These are phyloP conservation scores for Quercus phellos DNA, from an alignment of 331 rosid species.

Conservation along the genomic window DNA sequence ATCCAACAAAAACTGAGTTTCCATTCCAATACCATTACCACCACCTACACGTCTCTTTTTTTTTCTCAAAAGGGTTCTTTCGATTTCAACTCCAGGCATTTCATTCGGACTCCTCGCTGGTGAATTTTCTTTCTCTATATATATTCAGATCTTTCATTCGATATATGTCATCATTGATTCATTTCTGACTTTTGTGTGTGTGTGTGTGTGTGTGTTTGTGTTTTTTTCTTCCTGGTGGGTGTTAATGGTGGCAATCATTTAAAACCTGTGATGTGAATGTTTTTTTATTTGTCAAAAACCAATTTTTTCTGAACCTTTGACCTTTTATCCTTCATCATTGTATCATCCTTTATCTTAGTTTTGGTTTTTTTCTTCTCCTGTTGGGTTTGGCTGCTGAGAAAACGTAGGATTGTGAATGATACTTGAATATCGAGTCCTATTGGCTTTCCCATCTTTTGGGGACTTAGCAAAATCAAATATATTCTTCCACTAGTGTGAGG, in stretches of 20 bases:
- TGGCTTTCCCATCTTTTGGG: neutral
- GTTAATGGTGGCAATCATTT: neutral
- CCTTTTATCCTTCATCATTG: neutral
- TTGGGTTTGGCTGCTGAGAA: conserved; percentile 18
- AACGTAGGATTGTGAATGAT: neutral
- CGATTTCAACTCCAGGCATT: conserved; percentile 14
- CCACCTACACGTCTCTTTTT: conserved; percentile 10
- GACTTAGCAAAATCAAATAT: neutral
- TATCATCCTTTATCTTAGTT: neutral
- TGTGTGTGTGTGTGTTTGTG: too few relatives aligned
- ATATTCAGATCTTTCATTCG: conserved; percentile 1
- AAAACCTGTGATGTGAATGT: neutral
- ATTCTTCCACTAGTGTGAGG: conserved; percentile 1
- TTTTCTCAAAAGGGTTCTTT: conserved; percentile 3
- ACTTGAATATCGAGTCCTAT: neutral
- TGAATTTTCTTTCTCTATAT: neutral
- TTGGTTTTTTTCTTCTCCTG: neutral
- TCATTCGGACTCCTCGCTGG: conserved; percentile 22
- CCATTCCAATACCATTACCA: neutral
- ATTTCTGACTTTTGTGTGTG: neutral
- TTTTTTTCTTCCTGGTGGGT: neutral
- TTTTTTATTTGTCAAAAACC: neutral
- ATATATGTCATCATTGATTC: neutral
- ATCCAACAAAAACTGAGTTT: neutral
- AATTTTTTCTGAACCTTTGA: neutral